A percentile compares a stretch with the other conserved stretches of the same genome.
Conservation (phyloP, 169 alveolate genomes). For the Ichthyophthirius multifiliis region DNA sequence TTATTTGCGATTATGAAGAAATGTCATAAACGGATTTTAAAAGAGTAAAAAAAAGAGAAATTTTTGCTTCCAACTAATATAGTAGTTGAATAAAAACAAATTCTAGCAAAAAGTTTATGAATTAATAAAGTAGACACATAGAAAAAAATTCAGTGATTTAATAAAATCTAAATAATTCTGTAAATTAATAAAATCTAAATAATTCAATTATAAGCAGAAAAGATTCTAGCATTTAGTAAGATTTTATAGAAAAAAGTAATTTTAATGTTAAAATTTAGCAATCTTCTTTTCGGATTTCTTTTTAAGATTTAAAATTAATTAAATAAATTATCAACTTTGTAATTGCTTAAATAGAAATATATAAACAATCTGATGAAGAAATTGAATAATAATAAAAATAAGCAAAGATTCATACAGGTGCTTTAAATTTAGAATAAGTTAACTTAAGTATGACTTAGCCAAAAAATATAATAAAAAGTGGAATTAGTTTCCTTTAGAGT, state of each 20-base stretch:
- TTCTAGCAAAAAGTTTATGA: background rate
- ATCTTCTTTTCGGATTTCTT: background rate
- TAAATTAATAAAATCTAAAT: no score
- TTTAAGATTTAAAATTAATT: background rate
- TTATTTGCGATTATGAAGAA: conserved; percentile 5
- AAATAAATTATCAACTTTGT: background rate
- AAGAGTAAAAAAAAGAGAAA: conserved; percentile 1
- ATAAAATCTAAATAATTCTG: no score
- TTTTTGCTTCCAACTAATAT: background rate
- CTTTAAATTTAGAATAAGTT: no score
- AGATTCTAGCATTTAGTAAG: no score
- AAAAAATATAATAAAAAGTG: no score
- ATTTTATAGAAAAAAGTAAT: background rate
- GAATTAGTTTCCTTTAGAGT: no score
- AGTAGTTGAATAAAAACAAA: background rate
- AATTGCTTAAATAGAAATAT: background rate
- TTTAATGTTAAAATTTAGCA: background rate
- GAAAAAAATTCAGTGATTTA: no score
- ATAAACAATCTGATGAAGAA: background rate
- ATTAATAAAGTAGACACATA: no score
- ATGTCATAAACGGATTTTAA: background rate
- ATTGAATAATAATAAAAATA: no score
- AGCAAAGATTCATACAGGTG: no score
- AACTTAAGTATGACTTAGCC: no score
- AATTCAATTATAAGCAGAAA: no score